phyloP scores from a whole-genome alignment of 352 stramenopile genomes.

The Pythium biforme region DNA sequence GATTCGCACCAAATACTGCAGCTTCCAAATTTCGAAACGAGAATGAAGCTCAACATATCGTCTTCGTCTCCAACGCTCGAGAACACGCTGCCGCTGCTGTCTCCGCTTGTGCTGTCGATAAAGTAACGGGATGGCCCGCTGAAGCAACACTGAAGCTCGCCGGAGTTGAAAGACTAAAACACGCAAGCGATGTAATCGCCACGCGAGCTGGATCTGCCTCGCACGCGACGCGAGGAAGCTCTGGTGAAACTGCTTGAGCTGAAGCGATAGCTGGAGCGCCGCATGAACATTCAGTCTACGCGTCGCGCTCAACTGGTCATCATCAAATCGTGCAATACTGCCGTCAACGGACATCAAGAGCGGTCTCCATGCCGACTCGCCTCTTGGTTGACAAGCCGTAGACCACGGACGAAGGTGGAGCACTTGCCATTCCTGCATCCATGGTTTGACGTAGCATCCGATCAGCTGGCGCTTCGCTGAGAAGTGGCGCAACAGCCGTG shows the following conservation, averaged over 20 bases:
- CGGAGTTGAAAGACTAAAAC: slow-evolving; percentile 7
- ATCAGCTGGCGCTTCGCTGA: slow-evolving; percentile 18
- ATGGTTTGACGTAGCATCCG: not conserved
- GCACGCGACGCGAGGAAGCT: slow-evolving; percentile 1
- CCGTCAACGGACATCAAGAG: not conserved
- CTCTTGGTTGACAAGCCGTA: not conserved
- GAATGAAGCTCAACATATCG: slow-evolving; percentile 14
- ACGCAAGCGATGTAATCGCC: slow-evolving; percentile 19
- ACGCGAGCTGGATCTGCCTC: slow-evolving; percentile 17
- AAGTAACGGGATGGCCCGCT: slow-evolving; percentile 7
- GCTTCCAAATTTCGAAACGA: slow-evolving; percentile 23
- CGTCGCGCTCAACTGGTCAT: slow-evolving; percentile 1
- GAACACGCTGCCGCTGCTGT: slow-evolving; percentile 13
- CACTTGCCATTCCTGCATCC: slow-evolving; percentile 4
- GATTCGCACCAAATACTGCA: slow-evolving; percentile 11
- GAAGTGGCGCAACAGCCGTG: slow-evolving; percentile 27
- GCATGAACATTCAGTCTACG: slow-evolving; percentile 11
- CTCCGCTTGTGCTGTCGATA: slow-evolving; percentile 21
- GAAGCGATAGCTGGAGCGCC: slow-evolving; percentile 4
- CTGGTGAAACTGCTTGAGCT: slow-evolving; percentile 4
- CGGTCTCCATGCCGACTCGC: slow-evolving; percentile 8
- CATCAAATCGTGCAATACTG: slow-evolving; percentile 5
- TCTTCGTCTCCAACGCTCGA: slow-evolving; percentile 18
- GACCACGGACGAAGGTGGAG: slow-evolving; percentile 21
- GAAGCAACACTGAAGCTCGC: slow-evolving; percentile 8